Percentiles rank a stretch among this genome's conserved stretches.
Conservation (phyloP, 371 early-diverging fungal species). For the Mortierella sp. region DNA sequence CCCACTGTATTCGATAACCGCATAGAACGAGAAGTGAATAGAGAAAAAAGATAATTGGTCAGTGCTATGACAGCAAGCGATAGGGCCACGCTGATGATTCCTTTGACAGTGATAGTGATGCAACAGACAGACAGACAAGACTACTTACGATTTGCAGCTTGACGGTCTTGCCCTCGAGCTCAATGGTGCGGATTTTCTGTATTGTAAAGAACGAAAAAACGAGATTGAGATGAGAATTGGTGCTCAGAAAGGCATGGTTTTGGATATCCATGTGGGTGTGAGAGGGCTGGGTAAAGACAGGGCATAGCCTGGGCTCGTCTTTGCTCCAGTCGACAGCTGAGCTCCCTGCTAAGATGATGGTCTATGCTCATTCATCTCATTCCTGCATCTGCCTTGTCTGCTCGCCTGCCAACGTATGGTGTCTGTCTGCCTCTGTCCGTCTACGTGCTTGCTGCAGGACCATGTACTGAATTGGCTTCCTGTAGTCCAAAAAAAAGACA, state of each 20-base stretch:
- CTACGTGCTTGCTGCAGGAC: background rate
- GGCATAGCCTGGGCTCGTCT: background rate
- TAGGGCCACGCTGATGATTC: background rate
- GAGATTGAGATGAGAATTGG: background rate
- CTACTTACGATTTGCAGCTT: conserved; percentile 96
- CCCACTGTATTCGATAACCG: conserved; percentile 14
- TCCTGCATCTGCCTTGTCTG: background rate
- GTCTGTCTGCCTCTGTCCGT: too few species aligned
- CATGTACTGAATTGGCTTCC: background rate
- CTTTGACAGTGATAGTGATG: background rate
- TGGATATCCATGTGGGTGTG: background rate
- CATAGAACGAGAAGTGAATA: background rate
- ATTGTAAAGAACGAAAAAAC: background rate
- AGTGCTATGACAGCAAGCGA: background rate
- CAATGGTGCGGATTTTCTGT: conserved; percentile 98
- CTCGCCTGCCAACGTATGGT: background rate
- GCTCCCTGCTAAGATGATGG: background rate
- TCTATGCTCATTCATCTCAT: background rate
- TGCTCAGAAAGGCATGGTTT: background rate
- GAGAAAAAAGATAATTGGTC: background rate
- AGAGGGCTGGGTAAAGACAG: background rate
- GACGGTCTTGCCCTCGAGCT: conserved; percentile 96
- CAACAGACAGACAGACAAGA: background rate
- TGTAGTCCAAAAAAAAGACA: background rate
- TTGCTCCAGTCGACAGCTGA: background rate